Conservation (phyloP, 2,329 filamentous ascomycete species). For the Aureobasidium leucospermi region DNA sequence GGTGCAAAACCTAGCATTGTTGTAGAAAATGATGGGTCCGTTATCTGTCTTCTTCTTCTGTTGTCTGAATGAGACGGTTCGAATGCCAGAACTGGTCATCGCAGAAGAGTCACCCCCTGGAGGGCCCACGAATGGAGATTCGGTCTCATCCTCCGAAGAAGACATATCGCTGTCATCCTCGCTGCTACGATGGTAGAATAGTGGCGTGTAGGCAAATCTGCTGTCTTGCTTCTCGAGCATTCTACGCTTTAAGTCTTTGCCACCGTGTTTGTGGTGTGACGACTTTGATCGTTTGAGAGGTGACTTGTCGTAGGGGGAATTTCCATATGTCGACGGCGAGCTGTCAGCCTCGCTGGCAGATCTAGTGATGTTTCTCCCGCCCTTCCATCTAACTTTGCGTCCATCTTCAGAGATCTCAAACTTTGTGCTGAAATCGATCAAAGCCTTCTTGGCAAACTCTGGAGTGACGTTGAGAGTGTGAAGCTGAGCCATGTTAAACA, state of each 20-base stretch:
- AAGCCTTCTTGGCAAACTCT: constrained; percentile 66
- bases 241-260: background rate
- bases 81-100: constrained; percentile 40
- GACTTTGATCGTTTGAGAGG: constrained; percentile 22
- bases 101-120: constrained; percentile 32
- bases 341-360: constrained; percentile 53
- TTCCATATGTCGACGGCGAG: constrained; percentile 16
- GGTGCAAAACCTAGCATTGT: constrained; percentile 69
- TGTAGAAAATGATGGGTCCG: constrained; percentile 79
- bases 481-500: constrained; percentile 74
- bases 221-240: constrained; percentile 18
- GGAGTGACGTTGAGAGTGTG: constrained; percentile 79
- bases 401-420: constrained; percentile 73
- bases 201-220: constrained; percentile 38
- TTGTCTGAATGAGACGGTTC: constrained; percentile 30
- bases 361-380: constrained; percentile 56
- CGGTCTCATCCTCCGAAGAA: constrained; percentile 25
- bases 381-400: constrained; percentile 72
- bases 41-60: constrained; percentile 51
- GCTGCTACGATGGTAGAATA: constrained; percentile 41
- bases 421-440: constrained; percentile 62
- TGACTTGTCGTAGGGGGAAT: constrained; percentile 17
- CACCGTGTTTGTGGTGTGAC: background rate
- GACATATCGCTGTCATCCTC: constrained; percentile 33
- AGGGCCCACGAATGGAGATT: constrained; percentile 25